Base-by-base conservation (phyloP, 805 yeast species). In the Metschnikowia peoriensis region DNA sequence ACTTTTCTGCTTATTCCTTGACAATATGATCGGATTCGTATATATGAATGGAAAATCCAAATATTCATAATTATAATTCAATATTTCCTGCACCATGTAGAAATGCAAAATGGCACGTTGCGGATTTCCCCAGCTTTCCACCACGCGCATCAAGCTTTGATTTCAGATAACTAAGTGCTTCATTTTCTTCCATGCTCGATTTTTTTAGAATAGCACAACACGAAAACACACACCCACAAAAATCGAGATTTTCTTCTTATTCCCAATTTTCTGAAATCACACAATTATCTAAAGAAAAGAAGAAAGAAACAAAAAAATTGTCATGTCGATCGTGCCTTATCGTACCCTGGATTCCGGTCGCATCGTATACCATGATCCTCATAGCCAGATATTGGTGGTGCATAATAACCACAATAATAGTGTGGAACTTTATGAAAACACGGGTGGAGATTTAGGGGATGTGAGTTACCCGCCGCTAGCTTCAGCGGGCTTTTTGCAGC, bases 291-390 rank as follows among this genome's bases (percentile, higher is more conserved):
- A 22, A 22, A 22, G 22, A 22, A 22, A 22, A 4, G 2, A 22
- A 22, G 4, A 22, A 22, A 22, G 4, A 22, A 22, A 22, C 22
- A 22, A 22, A 22, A 22, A 8, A n/a, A 28, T 22, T 22, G 4
- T 4, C 12, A 72, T 72, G 77, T 72, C 77, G 11, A 63, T 72
- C 28, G 72, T 72, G 35, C 76, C 77, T 2, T 72, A 72, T 59
- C 65, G 71, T 50, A 46, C 63, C 16, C 54, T 52, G 38, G 40
- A 45, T 28, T 61, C 61, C 39, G 66, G 63, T 48, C 63, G 65
- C 44, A 57, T 72, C 39, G 67, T 72, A 5, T 70, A 67, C 54
- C 74, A 72, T 46, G 74, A 72, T 48, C 72, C 74, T 16, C 54
- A 57, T 37, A 65, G 67, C 42, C 71, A 72, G 22, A 61, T 72